phyloP scores from a whole-genome alignment of 257 asterid species.

The Catharanthus roseus region DNA sequence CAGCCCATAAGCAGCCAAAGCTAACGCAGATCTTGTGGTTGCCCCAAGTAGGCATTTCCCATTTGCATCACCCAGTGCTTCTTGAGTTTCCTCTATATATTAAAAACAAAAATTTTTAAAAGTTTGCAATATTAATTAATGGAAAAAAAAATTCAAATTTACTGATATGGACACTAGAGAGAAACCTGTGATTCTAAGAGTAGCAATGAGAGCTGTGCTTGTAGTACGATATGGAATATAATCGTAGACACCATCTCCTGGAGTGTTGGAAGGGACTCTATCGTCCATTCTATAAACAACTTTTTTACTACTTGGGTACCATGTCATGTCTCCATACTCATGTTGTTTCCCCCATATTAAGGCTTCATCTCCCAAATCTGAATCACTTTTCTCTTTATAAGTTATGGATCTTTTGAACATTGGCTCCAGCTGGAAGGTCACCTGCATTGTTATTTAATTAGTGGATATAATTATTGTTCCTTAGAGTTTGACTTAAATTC shows the following conservation, averaged over 20 bases:
- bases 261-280: neutral
- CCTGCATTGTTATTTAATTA: no score
- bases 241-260: constrained; percentile 12
- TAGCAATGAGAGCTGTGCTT: neutral
- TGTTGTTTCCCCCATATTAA: neutral
- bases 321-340: constrained; percentile 17
- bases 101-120: no score
- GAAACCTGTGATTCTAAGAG: constrained; percentile 8
- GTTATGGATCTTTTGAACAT: constrained; percentile 16
- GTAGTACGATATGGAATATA: constrained; percentile 7
- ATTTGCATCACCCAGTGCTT: neutral
- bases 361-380: constrained; percentile 16
- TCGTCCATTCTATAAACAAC: constrained; percentile 13
- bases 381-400: constrained; percentile 3
- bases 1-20: neutral
- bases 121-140: no score
- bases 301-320: constrained; percentile 12
- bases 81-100: neutral
- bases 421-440: constrained; percentile 9
- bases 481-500: no score
- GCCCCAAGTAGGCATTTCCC: neutral
- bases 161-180: no score
- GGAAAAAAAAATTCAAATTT: no score
- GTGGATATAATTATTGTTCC: no score
- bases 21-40: neutral